Evolutionary conservation across 2,329 filamentous ascomycete genomes (phyloP).

Genomic region (Trichoderma citrinoviride): DNA sequence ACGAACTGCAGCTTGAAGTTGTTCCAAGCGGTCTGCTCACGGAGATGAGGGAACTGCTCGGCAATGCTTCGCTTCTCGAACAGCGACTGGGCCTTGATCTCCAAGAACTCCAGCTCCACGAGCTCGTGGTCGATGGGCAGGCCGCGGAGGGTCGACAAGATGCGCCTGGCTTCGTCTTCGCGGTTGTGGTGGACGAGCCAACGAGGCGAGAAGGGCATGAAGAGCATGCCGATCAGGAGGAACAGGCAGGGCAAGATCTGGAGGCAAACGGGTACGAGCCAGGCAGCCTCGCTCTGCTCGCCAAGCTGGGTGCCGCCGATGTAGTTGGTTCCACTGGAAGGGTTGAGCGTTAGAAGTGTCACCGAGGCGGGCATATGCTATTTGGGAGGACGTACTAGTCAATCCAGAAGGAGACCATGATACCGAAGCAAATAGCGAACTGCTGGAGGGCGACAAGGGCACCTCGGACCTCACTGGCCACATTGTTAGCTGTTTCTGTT

Average conservation of each 20-base stretch:
- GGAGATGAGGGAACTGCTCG: conserved; percentile 65
- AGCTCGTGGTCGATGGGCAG: conserved; percentile 63
- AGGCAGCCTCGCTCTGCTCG: conserved; percentile 63
- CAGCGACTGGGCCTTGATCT: conserved; percentile 74
- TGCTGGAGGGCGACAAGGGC: conserved; percentile 49
- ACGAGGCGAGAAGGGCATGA: conserved; percentile 76
- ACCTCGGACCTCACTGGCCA: conserved; percentile 33
- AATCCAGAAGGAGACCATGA: conserved; percentile 65
- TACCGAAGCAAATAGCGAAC: conserved; percentile 58
- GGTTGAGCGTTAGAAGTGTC: neutral
- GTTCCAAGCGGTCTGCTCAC: conserved; percentile 59
- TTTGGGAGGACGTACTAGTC: conserved; percentile 40
- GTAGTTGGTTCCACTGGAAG: conserved; percentile 54
- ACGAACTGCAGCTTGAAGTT: conserved; percentile 72
- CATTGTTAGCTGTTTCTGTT: neutral
- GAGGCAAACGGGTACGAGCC: conserved; percentile 70
- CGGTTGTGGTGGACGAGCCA: conserved; percentile 71
- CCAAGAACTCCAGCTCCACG: conserved; percentile 73
- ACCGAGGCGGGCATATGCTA: too few relatives aligned
- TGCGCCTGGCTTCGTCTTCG: conserved; percentile 63
- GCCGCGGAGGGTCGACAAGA: conserved; percentile 62
- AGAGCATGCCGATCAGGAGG: conserved; percentile 68
- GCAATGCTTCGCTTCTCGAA: conserved; percentile 69
- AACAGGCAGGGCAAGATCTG: conserved; percentile 67
- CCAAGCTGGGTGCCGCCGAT: conserved; percentile 54